phyloP scores from a whole-genome alignment of 345 rosid genomes.

The Arabis hirsuta region DNA sequence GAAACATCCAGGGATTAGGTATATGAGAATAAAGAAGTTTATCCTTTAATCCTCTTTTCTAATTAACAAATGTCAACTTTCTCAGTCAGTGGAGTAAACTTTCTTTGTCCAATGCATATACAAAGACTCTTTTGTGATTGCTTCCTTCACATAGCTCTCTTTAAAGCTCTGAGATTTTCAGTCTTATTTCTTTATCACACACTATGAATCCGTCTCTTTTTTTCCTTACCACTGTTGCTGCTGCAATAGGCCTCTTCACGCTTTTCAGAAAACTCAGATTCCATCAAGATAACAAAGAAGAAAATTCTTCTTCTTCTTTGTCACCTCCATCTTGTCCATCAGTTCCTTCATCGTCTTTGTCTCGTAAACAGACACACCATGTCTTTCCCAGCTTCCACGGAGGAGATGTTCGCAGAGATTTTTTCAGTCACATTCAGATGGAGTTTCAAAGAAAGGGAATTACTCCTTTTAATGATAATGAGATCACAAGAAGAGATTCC shows the following conservation, averaged over 20 bases:
- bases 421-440: conserved; percentile 3
- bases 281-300: background rate
- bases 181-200: no score
- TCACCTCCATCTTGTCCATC: background rate
- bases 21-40: no score
- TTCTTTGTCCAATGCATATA: background rate
- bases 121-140: background rate
- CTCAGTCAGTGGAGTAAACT: background rate
- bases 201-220: no score
- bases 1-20: no score
- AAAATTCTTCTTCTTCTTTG: conserved; percentile 2
- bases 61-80: no score
- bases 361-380: background rate
- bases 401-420: conserved; percentile 9
- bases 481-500: background rate
- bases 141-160: conserved; percentile 10
- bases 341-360: background rate
- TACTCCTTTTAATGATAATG: background rate
- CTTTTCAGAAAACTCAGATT: background rate
- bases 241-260: no score
- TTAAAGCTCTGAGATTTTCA: background rate
- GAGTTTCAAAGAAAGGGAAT: conserved; percentile 15
- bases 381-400: conserved; percentile 16
- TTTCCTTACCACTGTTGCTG: no score
- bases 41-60: no score